Base-by-base conservation (phyloP, 2,329 filamentous ascomycete genomes). In the Fusarium humuli region DNA sequence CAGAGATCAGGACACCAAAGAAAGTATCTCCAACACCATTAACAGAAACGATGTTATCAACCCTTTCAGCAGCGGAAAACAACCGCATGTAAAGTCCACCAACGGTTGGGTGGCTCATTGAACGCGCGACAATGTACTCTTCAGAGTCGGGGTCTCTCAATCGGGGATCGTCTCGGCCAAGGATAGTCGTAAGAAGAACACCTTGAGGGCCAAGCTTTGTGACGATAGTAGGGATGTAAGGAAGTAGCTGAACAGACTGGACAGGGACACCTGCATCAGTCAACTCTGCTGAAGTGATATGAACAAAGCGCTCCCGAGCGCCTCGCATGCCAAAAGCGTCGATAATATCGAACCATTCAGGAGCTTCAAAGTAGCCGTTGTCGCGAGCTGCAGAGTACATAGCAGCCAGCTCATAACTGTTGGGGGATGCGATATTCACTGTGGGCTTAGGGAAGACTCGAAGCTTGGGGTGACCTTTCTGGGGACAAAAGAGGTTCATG, bases 11-110 rank as follows among this genome's bases (percentile, higher is more conserved):
- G 16, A 94, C 91, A 0, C 95, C 96, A 11, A 97, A 84, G 78
- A 98, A 94, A 0, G 96, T 98, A 80, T 99, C 96, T 0, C 96
- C 96, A 4, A 94, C 94, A 1, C 95, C 96, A 78, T 98, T 98
- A 12, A 98, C 95, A 48, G 94, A 97, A 3, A 95, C 89, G 2
- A 97, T 85, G 27, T 96, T 89, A 22, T 86, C 81, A 0, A 97
- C 85, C 18, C 83, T 81, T 77, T 92, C 89, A 1, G 87, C 87
- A 0, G 92, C 84, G 0, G 92, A 88, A 77, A 93, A 92, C 22
- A 88, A 71, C 34, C 87, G 79, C 90, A 98, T 94, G 76, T 98
- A 98, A 5, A 98, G 85, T 0, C 94, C 95, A 0, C 94, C 90
- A 0, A 91, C 83, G 10, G 83, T 79, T 2, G 82, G 82, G 30